Conservation (phyloP, 148 eudicot genomes). For the Vaccinium myrtillus region DNA sequence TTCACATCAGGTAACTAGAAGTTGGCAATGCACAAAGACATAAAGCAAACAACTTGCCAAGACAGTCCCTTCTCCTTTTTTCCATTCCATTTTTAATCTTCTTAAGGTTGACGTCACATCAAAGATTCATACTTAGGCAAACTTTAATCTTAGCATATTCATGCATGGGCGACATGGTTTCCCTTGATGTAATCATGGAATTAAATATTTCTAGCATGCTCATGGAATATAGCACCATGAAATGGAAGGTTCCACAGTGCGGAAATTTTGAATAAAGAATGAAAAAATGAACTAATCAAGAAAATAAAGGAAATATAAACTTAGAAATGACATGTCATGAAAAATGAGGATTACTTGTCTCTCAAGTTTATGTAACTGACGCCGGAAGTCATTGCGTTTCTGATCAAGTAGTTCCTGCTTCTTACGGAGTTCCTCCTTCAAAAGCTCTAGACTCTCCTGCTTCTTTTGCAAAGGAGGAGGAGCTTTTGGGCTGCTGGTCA, state of each 20-base stretch:
- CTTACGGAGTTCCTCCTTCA: constrained; percentile 89
- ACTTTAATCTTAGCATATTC: neutral
- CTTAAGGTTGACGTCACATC: neutral
- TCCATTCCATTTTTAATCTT: neutral
- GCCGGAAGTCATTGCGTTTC: constrained; percentile 71
- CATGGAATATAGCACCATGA: neutral
- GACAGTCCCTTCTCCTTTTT: constrained; percentile 7
- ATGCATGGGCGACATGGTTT: neutral
- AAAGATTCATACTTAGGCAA: neutral
- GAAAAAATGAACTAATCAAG: neutral
- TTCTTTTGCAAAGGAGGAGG: constrained; percentile 60
- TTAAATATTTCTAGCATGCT: neutral
- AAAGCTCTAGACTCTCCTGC: constrained; percentile 62
- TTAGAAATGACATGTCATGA: neutral
- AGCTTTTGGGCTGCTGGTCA: constrained; percentile 43
- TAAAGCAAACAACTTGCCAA: neutral
- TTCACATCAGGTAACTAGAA: neutral
- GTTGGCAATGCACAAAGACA: neutral
- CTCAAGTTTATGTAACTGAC: constrained; percentile 62
- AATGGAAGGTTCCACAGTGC: neutral
- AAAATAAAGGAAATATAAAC: neutral
- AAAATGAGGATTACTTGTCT: constrained; percentile 60
- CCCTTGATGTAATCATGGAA: neutral
- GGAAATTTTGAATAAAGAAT: neutral
- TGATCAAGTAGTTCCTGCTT: constrained; percentile 91